These are phyloP conservation scores for Saccharomycopsis sp. DNA, from an alignment of 805 yeast species.

Conservation along the genomic window DNA sequence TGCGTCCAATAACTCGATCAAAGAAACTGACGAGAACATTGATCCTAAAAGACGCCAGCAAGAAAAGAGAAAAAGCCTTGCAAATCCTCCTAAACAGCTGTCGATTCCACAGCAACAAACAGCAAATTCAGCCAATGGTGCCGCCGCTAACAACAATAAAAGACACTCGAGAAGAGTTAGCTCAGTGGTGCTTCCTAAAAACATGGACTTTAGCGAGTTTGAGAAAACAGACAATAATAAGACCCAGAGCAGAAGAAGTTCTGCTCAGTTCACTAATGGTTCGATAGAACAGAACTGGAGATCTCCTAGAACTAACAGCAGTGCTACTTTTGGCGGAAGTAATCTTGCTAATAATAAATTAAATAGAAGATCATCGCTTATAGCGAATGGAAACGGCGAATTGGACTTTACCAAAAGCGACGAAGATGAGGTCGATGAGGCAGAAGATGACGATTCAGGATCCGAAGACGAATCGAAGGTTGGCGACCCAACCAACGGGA, in stretches of 20 bases:
- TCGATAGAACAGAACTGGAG: slow-evolving; percentile 10
- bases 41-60: slow-evolving; percentile 10
- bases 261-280: neutral
- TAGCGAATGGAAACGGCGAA: slow-evolving; percentile 1
- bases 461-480: slow-evolving; percentile 13
- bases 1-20: neutral
- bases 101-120: neutral
- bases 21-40: slow-evolving; percentile 11
- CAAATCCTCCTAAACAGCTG: neutral
- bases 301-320: slow-evolving; percentile 1
- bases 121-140: neutral
- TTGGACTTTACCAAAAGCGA: neutral
- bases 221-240: slow-evolving; percentile 8
- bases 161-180: slow-evolving; percentile 13
- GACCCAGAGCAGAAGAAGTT: slow-evolving; percentile 2
- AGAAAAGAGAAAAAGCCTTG: slow-evolving; percentile 4
- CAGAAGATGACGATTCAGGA: slow-evolving; percentile 13
- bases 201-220: slow-evolving; percentile 18
- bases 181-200: slow-evolving; percentile 4
- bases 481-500: slow-evolving; percentile 14
- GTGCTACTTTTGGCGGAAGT: neutral
- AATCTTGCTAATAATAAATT: neutral
- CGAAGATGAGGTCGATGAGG: neutral
- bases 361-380: neutral
- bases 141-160: slow-evolving; percentile 1